Evolutionary conservation across 2,329 filamentous ascomycete genomes (phyloP).

Genomic region (Cyphellophora attinorum): DNA sequence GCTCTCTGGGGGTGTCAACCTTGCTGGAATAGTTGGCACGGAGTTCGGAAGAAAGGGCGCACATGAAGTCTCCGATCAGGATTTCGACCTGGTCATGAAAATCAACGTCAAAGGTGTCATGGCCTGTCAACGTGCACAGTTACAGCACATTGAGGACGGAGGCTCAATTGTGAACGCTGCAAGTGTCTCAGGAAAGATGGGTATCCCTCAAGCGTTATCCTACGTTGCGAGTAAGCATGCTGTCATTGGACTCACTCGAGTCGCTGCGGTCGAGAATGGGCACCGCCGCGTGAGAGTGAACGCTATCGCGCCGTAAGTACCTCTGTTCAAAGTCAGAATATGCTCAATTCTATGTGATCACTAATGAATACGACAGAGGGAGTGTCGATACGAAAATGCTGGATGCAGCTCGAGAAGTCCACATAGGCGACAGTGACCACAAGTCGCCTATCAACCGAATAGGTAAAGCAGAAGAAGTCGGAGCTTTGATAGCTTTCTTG

Average conservation of each 20-base stretch:
- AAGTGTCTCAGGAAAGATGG: constrained; percentile 27
- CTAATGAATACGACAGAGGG: too few relatives aligned
- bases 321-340: too few relatives aligned
- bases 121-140: constrained; percentile 41
- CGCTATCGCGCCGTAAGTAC: constrained; percentile 26
- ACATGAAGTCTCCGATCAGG: constrained; percentile 26
- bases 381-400: too few relatives aligned
- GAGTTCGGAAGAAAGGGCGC: too few relatives aligned
- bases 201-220: constrained; percentile 28
- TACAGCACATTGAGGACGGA: constrained; percentile 31
- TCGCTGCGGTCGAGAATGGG: constrained; percentile 25
- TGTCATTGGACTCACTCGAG: constrained; percentile 34
- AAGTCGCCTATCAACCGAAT: too few relatives aligned
- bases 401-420: too few relatives aligned
- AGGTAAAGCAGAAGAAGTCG: constrained; percentile 26
- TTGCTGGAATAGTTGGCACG: constrained; percentile 19
- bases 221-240: constrained; percentile 35
- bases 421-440: too few relatives aligned
- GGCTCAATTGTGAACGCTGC: constrained; percentile 33
- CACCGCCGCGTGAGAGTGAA: constrained; percentile 27
- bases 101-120: constrained; percentile 41
- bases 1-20: constrained; percentile 15
- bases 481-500: constrained; percentile 38
- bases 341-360: too few relatives aligned
- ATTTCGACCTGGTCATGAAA: constrained; percentile 34